phyloP scores from a whole-genome alignment of 2,329 filamentous ascomycete species.

The Alternaria postmessia region DNA sequence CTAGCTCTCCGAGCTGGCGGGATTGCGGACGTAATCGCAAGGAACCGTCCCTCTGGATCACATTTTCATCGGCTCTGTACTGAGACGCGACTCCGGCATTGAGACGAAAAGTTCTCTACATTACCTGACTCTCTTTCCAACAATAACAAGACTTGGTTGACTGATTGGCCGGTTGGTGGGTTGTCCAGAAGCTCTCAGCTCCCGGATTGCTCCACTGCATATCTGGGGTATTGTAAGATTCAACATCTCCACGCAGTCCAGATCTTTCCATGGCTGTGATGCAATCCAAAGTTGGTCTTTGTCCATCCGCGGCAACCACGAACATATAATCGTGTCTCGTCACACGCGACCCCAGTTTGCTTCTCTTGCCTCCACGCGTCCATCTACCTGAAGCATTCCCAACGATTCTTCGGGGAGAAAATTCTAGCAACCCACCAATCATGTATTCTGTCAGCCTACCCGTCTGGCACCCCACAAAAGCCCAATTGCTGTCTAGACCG shows the following conservation, averaged over 20 bases:
- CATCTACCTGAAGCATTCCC: slow-evolving; percentile 3
- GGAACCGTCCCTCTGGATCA: slow-evolving; percentile 15
- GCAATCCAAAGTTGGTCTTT: not conserved
- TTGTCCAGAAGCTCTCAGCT: not conserved
- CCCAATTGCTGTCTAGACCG: slow-evolving; percentile 16
- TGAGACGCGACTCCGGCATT: not conserved
- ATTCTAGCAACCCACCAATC: slow-evolving; percentile 16
- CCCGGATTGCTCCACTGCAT: slow-evolving; percentile 2
- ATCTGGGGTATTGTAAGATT: not conserved
- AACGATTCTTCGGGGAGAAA: slow-evolving; percentile 2
- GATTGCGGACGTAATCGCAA: slow-evolving; percentile 15
- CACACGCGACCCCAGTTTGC: not conserved
- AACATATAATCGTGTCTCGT: not conserved
- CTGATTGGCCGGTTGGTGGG: not conserved
- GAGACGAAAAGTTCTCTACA: not conserved
- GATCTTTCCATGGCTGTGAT: not conserved
- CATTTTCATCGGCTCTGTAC: not conserved
- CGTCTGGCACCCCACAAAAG: slow-evolving; percentile 15
- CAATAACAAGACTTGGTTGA: not conserved
- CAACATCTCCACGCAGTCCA: not conserved
- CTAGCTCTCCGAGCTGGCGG: slow-evolving; percentile 19
- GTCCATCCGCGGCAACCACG: not conserved
- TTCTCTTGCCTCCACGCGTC: slow-evolving; percentile 5
- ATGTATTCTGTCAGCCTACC: slow-evolving; percentile 3
- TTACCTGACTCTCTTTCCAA: not conserved